Conservation (phyloP, 2,329 filamentous ascomycete genomes). For the Aspergillus sp. region DNA sequence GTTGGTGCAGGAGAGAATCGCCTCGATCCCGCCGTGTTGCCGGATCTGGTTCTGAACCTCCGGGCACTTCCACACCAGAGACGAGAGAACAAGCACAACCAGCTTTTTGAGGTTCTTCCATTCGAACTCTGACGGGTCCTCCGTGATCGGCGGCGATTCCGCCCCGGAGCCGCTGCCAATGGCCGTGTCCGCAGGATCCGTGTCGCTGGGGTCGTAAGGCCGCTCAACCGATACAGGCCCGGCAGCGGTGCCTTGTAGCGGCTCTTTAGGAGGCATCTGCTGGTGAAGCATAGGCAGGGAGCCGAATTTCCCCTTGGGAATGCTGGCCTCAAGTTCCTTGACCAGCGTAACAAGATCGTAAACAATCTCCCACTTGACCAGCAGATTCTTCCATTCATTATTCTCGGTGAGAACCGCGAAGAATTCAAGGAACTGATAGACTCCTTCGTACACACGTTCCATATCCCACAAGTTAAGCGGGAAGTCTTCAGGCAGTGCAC, state of each 20-base stretch:
- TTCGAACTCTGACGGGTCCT: conserved; percentile 58
- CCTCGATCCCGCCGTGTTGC: conserved; percentile 73
- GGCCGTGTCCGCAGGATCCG: conserved; percentile 32
- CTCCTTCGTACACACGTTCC: conserved; percentile 89
- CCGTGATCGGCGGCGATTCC: conserved; percentile 42
- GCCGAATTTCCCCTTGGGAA: conserved; percentile 67
- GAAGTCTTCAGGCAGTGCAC: conserved; percentile 73
- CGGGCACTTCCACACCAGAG: conserved; percentile 76
- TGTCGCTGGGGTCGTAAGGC: conserved; percentile 48
- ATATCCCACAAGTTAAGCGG: conserved; percentile 95
- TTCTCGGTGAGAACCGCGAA: conserved; percentile 83
- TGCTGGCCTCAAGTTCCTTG: conserved; percentile 76
- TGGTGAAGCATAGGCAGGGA: conserved; percentile 22
- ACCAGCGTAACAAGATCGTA: conserved; percentile 83
- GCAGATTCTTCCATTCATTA: conserved; percentile 67
- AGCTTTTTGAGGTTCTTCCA: conserved; percentile 85
- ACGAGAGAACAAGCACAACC: conserved; percentile 81
- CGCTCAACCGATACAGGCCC: conserved; percentile 50
- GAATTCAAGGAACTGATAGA: conserved; percentile 91
- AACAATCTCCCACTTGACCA: conserved; percentile 85
- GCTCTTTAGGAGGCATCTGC: conserved; percentile 19
- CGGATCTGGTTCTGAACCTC: conserved; percentile 83
- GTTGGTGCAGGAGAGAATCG: conserved; percentile 76
- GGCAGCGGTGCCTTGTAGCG: conserved; percentile 23
- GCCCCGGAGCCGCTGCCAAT: conserved; percentile 33